Conservation (phyloP, 2,329 filamentous ascomycete genomes). For the Botrytis elliptica region DNA sequence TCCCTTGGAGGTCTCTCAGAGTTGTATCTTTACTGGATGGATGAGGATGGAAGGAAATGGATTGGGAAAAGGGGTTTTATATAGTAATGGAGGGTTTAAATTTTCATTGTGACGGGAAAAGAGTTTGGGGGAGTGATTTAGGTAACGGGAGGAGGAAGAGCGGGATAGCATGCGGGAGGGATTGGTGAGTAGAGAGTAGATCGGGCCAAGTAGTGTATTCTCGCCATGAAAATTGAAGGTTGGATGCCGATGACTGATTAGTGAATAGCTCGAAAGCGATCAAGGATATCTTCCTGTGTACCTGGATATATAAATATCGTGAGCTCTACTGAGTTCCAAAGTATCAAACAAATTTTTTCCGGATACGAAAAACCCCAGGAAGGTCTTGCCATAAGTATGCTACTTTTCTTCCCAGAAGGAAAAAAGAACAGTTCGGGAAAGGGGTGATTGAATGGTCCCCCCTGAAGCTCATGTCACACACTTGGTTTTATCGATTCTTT, state of each 20-base stretch:
- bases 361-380: fast-evolving
- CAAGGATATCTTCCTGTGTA: too few relatives aligned
- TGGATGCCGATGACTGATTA: background rate
- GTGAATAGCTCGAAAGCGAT: background rate
- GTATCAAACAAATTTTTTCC: background rate
- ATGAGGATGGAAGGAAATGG: too few relatives aligned
- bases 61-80: too few relatives aligned
- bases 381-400: background rate
- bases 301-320: too few relatives aligned
- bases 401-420: background rate
- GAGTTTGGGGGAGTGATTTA: background rate
- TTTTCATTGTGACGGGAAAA: too few relatives aligned
- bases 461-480: background rate
- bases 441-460: too few relatives aligned
- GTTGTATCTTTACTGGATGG: too few relatives aligned
- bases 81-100: background rate
- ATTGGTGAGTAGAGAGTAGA: background rate
- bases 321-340: background rate
- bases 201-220: background rate
- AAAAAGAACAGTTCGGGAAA: background rate
- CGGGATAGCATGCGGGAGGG: background rate
- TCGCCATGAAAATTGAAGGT: background rate
- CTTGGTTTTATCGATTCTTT: background rate
- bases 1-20: too few relatives aligned
- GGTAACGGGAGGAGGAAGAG: too few relatives aligned